Conservation (phyloP, 331 rosid genomes). For the Quercus phellos region DNA sequence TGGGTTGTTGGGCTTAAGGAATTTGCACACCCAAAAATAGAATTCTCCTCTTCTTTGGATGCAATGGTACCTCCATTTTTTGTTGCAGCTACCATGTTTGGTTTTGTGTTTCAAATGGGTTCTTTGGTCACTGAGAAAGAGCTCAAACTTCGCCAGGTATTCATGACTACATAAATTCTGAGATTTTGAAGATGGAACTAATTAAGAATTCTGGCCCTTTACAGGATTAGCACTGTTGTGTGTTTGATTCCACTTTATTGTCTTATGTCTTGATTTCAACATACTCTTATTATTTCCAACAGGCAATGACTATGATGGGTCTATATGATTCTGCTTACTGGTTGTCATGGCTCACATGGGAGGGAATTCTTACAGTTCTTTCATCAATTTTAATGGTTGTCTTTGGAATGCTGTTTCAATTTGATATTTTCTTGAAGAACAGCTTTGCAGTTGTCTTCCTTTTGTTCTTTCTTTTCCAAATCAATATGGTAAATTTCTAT, state of each 20-base stretch:
- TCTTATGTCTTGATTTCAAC: background rate
- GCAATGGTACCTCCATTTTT: conserved; percentile 42
- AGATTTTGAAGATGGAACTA: background rate
- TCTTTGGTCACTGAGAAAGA: conserved; percentile 76
- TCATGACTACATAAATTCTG: background rate
- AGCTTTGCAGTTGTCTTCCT: conserved; percentile 48
- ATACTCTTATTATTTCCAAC: background rate
- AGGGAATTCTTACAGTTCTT: conserved; percentile 46
- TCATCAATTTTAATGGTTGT: conserved; percentile 65
- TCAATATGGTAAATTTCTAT: conserved; percentile 63
- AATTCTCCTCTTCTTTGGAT: conserved; percentile 35
- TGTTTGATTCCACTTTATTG: background rate
- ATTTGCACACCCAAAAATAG: conserved; percentile 62
- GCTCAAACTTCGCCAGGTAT: conserved; percentile 91
- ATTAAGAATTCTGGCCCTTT: background rate
- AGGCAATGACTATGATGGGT: conserved; percentile 92
- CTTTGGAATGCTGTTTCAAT: conserved; percentile 83
- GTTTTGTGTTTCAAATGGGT: conserved; percentile 75
- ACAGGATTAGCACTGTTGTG: background rate
- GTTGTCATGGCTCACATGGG: conserved; percentile 87
- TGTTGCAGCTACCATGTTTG: conserved; percentile 72
- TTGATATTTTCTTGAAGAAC: conserved; percentile 66
- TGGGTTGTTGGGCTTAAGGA: conserved; percentile 67
- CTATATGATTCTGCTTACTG: conserved; percentile 90
- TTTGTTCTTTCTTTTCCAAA: conserved; percentile 80